These are phyloP conservation scores for Astrocystis sublimbata DNA, from an alignment of 495 filamentous ascomycete species.

Conservation along the genomic window DNA sequence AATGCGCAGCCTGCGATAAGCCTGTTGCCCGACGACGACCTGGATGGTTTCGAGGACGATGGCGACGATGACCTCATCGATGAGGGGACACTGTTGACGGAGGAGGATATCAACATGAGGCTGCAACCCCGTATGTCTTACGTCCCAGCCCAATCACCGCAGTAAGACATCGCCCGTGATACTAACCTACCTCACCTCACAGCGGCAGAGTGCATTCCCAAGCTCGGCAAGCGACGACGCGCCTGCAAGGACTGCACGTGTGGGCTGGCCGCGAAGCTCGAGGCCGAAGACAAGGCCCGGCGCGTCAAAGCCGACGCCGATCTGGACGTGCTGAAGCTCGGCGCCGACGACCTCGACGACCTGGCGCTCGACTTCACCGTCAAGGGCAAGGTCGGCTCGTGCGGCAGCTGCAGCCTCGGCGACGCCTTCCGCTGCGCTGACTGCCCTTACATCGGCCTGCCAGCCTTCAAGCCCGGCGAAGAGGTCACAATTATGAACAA, in stretches of 20 bases:
- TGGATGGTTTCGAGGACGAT: conserved; percentile 66
- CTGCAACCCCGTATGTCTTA: conserved; percentile 66
- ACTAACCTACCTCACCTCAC: conserved; percentile 15
- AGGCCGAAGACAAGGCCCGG: conserved; percentile 75
- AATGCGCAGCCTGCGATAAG: conserved; percentile 1
- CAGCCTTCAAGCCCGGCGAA: conserved; percentile 95
- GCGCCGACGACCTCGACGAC: conserved; percentile 76
- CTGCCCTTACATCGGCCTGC: conserved; percentile 91
- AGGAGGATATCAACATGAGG: conserved; percentile 73
- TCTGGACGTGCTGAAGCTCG: conserved; percentile 67
- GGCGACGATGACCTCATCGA: conserved; percentile 83
- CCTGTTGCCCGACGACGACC: conserved; percentile 9
- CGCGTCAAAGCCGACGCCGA: conserved; percentile 56
- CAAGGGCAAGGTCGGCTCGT: conserved; percentile 89
- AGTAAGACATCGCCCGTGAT: too few relatives aligned
- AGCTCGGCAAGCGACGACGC: conserved; percentile 79
- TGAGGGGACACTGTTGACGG: conserved; percentile 81
- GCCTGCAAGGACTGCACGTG: conserved; percentile 99
- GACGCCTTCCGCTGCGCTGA: conserved; percentile 81
- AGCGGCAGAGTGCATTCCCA: conserved; percentile 83
- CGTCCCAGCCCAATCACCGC: too few relatives aligned
- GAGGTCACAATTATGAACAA: conserved; percentile 86
- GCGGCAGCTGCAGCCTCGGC: conserved; percentile 88
- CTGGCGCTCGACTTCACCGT: conserved; percentile 96
- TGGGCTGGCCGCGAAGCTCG: conserved; percentile 75